Conservation (phyloP, 495 filamentous ascomycete genomes). For the Podospora sp. region DNA sequence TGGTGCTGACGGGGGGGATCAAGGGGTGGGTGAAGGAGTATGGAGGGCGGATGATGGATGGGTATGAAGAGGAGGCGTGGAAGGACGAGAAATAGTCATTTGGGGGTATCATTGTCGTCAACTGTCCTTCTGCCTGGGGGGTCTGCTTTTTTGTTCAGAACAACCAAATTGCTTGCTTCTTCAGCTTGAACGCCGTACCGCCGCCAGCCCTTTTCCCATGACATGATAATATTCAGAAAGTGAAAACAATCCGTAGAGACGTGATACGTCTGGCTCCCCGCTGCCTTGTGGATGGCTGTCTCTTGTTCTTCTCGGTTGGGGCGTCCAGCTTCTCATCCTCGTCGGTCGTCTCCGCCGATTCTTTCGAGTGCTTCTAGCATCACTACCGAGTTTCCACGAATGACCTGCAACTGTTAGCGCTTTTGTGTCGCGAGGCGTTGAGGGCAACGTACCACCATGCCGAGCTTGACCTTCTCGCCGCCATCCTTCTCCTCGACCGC, state of each 20-base stretch:
- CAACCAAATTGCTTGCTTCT: slow-evolving; percentile 1
- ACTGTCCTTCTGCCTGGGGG: not conserved
- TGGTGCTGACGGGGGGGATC: slow-evolving; percentile 52
- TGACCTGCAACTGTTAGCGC: slow-evolving; percentile 51
- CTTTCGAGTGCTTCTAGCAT: slow-evolving; percentile 83
- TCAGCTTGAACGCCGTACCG: slow-evolving; percentile 18
- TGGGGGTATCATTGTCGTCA: slow-evolving; percentile 10
- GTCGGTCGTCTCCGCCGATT: slow-evolving; percentile 53
- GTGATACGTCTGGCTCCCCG: not conserved
- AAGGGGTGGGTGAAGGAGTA: slow-evolving; percentile 54
- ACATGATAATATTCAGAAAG: slow-evolving; percentile 1
- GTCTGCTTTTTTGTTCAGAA: slow-evolving; percentile 22
- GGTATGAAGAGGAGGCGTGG: slow-evolving; percentile 52
- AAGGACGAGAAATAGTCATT: slow-evolving; percentile 29
- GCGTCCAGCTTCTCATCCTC: slow-evolving; percentile 17
- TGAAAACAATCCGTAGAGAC: not conserved
- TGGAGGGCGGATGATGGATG: slow-evolving; percentile 48
- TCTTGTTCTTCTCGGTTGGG: not conserved
- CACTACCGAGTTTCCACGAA: slow-evolving; percentile 92
- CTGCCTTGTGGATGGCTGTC: not conserved
- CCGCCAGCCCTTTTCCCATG: not conserved
- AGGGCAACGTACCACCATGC: slow-evolving; percentile 78
- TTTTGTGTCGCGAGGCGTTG: no score
- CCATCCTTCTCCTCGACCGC: slow-evolving; percentile 94
- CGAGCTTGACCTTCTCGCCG: slow-evolving; percentile 86